Evolutionary conservation across 352 stramenopile species (phyloP), one percentile per base, ranked within the genome.

Genomic region (Thalassiosira hispida): DNA sequence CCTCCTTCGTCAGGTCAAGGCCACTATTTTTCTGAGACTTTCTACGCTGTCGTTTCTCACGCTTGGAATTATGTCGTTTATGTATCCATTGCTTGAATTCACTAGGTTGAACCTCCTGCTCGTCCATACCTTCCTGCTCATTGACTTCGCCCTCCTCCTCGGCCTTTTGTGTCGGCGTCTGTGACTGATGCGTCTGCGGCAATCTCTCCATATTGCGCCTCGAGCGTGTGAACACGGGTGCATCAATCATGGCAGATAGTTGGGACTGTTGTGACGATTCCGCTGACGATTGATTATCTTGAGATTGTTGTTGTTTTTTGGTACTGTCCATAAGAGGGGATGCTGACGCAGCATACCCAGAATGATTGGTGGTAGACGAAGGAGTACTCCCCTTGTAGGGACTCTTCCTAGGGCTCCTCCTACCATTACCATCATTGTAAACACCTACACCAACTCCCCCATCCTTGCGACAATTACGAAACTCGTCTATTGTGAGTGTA

Each of bases 191-290:
- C 38, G 59, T 56, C 59, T n/a, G 31, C 5, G 59, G 25, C 33
- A 71, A 47, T 38, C 33, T 31, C 44, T 77, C 35, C 22, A n/a
- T n/a, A n/a, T 61, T 76, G 18, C 49, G 51, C 64, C 57, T 74
- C 31, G 73, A 82, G 12, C 74, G 61, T 46, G 74, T 82, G 2
- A 14, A 72, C 4, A 77, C 59, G 11, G 65, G 74, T 31, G 63
- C 65, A 71, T 68, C 66, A 27, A 74, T 69, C 53, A 84, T 73
- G 9, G 53, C 61, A 46, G 63, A 79, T 25, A 84, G 23, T 55
- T 75, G 68, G 1, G 40, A 70, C 16, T 60, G 31, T 11, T 66
- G 59, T 46, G 49, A 38, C 0, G 57, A 68, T 57, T 53, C 38
- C 20, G 5, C 38, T 14, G 25, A 9, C 18, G 29, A 46, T 20